A percentile compares a stretch with the other conserved stretches of the same genome.
These are phyloP conservation scores for Pugionium cornutum DNA, from an alignment of 345 rosid genomes.

Conservation along the genomic window DNA sequence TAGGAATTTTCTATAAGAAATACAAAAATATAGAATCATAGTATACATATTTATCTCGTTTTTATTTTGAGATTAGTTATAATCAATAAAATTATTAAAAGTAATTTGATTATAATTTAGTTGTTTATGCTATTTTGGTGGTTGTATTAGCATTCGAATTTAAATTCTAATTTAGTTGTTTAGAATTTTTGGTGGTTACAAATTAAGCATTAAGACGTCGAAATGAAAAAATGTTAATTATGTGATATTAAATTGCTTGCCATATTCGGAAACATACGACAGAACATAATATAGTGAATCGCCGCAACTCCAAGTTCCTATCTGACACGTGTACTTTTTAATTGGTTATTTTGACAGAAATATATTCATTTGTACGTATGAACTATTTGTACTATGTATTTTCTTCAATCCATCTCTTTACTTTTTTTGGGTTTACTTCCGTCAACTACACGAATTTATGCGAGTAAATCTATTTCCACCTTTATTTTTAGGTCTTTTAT, in stretches of 20 bases:
- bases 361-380: conserved; percentile 15
- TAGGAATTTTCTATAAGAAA: too few species aligned
- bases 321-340: conserved; percentile 40
- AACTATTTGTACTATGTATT: conserved; percentile 38
- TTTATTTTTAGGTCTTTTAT: too few species aligned
- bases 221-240: background rate
- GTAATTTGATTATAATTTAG: too few species aligned
- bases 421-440: too few species aligned
- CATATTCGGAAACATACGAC: conserved; percentile 41
- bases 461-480: too few species aligned
- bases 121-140: too few species aligned
- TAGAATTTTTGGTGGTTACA: too few species aligned
- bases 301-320: conserved; percentile 37
- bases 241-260: conserved; percentile 28
- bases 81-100: background rate
- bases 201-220: conserved; percentile 20
- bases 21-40: too few species aligned
- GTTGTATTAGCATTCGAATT: too few species aligned
- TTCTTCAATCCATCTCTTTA: conserved; percentile 18
- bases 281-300: conserved; percentile 29
- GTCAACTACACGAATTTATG: too few species aligned
- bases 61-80: background rate
- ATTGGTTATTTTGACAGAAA: background rate
- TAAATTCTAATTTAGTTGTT: too few species aligned
- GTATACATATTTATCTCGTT: too few species aligned